Evolutionary conservation across 108 stramenopile species (phyloP).

Genomic region (Phaeodactylum tricornutum): DNA sequence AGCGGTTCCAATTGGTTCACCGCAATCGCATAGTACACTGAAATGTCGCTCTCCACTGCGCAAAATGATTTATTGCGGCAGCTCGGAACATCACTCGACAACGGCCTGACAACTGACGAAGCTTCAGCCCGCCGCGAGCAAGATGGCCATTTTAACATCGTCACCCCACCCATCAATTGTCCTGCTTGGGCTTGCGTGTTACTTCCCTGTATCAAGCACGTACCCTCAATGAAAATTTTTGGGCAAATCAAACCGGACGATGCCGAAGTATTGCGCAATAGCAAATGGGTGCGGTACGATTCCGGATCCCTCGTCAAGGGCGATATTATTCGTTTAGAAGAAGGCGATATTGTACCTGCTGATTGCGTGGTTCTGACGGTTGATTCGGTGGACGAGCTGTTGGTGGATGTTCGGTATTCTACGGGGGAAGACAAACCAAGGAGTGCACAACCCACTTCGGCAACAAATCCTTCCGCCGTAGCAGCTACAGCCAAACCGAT

Average conservation of each 20-base stretch:
- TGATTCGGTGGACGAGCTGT: constrained; percentile 30
- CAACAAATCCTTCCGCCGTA: constrained; percentile 4
- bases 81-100: constrained; percentile 13
- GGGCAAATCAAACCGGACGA: constrained; percentile 63
- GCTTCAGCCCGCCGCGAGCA: constrained; percentile 41
- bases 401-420: constrained; percentile 54
- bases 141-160: constrained; percentile 37
- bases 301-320: constrained; percentile 55
- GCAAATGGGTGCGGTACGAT: constrained; percentile 77
- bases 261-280: constrained; percentile 69
- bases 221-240: constrained; percentile 73
- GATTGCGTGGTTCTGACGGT: constrained; percentile 56
- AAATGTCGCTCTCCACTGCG: constrained; percentile 20
- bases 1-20: too few relatives aligned
- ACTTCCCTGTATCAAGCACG: constrained; percentile 72
- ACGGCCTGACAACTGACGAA: constrained; percentile 49
- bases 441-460: constrained; percentile 11
- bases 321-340: constrained; percentile 69
- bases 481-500: constrained; percentile 11
- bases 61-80: constrained; percentile 23
- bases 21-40: too few relatives aligned
- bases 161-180: constrained; percentile 60
- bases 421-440: constrained; percentile 60
- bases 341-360: constrained; percentile 76
- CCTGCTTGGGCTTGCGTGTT: constrained; percentile 75